Base-by-base conservation (phyloP, 1,284 basidiomycete genomes). In the Trichosporon sp. region DNA sequence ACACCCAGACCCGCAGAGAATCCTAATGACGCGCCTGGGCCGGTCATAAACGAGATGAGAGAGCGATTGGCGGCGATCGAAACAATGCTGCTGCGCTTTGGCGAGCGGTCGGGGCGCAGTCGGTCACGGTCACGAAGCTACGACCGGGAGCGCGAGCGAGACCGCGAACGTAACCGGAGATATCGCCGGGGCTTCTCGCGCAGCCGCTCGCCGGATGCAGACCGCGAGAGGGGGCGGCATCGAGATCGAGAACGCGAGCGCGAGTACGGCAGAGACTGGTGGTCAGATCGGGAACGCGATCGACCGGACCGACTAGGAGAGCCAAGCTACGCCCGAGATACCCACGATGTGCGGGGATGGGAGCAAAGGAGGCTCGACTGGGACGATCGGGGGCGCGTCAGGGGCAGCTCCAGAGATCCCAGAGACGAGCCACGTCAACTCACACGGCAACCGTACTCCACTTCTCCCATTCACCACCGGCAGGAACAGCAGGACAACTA, bases 401-500 rank as follows among this genome's bases (percentile, higher is more conserved):
- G 53, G 23, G 38, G 38, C 8, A 21, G 35, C 1, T 23, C 32
- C 3, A 44, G 64, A 18, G 64, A 65, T 21, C 11, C 32, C 2
- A 29, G 64, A 18, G 64, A 65, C 27, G 15, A 60, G 29, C 56
- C 23, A 15, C 66, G 31, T 15, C 60, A 21, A n/a, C 44, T 27
- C 21, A 63, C 32, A 27, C 56, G 56, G 5, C 56, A 60, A 4
- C 15, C 21, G 21, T 31, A 60, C 18, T 60, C 56, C 13, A 60
- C 56, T n/a, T 31, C 27, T 60, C 56, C 56, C 8, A 18, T 60
- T 11, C 56, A 60, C 3, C 56, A 60, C 5, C 56, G 56, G 2
- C 56, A 31, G 21, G 56, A 60, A 29, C 56, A 31, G 27, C 56
- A 75, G n/a, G 73, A 74, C 51, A 76, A 75, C 65, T 77, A 76